These are phyloP conservation scores for Curvularia hawaiiensis DNA, from an alignment of 2,329 filamentous ascomycete species.

Conservation along the genomic window DNA sequence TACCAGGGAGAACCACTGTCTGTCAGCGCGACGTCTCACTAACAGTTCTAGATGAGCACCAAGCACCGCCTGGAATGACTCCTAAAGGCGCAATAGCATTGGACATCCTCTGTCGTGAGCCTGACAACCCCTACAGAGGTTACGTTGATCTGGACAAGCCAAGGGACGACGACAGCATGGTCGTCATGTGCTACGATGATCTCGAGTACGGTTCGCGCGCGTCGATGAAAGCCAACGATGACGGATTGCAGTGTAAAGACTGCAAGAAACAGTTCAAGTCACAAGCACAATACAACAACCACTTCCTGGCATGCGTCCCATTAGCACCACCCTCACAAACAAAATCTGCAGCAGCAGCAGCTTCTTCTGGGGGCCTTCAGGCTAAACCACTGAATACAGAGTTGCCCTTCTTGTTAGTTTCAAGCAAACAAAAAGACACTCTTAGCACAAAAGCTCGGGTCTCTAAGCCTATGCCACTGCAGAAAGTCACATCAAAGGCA, in stretches of 20 bases:
- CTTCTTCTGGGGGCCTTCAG: not conserved
- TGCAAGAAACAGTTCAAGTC: slow-evolving; percentile 33
- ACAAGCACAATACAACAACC: slow-evolving; percentile 19
- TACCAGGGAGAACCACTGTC: slow-evolving; percentile 11
- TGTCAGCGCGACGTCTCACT: slow-evolving; percentile 5
- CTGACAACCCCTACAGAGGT: not conserved
- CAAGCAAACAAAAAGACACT: not conserved
- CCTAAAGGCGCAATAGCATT: no score
- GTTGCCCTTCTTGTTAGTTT: no score
- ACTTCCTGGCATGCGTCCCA: slow-evolving; percentile 30
- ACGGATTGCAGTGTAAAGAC: slow-evolving; percentile 17
- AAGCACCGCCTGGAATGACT: no score
- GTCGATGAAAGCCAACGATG: slow-evolving; percentile 12
- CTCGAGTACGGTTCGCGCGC: slow-evolving; percentile 7
- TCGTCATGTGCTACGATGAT: slow-evolving; percentile 10
- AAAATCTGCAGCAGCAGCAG: not conserved
- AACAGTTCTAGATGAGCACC: slow-evolving; percentile 6
- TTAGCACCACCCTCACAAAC: not conserved
- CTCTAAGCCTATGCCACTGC: not conserved
- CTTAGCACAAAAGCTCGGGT: not conserved
- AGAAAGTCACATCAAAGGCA: not conserved
- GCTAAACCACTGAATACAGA: not conserved
- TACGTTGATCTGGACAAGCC: slow-evolving; percentile 23
- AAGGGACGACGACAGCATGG: not conserved
- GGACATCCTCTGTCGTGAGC: no score